A percentile compares a stretch with the other conserved stretches of the same genome.
These are phyloP conservation scores for Diaporthe sp. DNA, from an alignment of 2,329 filamentous ascomycete species.

Conservation along the genomic window DNA sequence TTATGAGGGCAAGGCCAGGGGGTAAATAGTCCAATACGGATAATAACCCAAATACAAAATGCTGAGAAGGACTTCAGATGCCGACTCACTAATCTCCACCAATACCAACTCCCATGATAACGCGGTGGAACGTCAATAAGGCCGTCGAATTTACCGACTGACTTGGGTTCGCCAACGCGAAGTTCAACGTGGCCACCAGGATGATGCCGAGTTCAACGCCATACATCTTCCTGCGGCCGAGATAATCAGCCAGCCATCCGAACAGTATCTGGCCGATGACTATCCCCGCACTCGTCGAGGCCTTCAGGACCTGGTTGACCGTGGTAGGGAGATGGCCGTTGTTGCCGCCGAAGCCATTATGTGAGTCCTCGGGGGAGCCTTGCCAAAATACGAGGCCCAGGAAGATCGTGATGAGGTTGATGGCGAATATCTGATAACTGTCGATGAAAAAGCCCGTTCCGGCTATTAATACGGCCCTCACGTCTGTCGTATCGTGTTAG, in stretches of 20 bases:
- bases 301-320: constrained; percentile 81
- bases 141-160: constrained; percentile 68
- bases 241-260: constrained; percentile 79
- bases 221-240: constrained; percentile 85
- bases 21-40: background rate
- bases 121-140: constrained; percentile 78
- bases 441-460: constrained; percentile 88
- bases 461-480: constrained; percentile 79
- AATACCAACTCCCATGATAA: constrained; percentile 82
- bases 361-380: constrained; percentile 47
- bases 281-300: constrained; percentile 83
- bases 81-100: constrained; percentile 76
- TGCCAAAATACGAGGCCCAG: constrained; percentile 83
- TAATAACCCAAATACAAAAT: background rate
- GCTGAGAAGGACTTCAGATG: background rate
- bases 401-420: constrained; percentile 77
- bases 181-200: constrained; percentile 75
- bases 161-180: constrained; percentile 71
- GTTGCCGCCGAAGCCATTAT: constrained; percentile 60
- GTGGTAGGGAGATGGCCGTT: constrained; percentile 68
- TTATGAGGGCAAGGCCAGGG: no score
- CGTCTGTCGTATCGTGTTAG: constrained; percentile 50
- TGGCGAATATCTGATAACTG: constrained; percentile 84
- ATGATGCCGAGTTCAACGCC: constrained; percentile 81
- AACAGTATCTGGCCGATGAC: constrained; percentile 82